These are phyloP conservation scores for Melampsora larici-populina DNA, from an alignment of 1,284 basidiomycete species.

Conservation along the genomic window DNA sequence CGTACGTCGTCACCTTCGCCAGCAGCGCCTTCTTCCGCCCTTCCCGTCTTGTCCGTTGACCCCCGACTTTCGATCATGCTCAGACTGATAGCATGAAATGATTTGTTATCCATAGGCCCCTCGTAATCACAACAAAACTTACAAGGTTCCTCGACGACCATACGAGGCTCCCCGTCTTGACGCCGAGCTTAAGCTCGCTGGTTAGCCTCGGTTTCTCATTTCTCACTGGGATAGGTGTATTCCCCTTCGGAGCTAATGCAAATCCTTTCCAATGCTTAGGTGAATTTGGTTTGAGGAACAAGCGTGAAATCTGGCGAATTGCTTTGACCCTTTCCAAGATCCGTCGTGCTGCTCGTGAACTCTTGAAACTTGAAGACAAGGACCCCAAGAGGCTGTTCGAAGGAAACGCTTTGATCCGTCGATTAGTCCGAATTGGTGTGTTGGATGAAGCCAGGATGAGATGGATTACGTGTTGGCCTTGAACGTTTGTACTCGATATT, in stretches of 20 bases:
- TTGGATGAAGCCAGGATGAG: constrained; percentile 96
- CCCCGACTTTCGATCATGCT: neutral
- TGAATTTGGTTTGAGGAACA: constrained; percentile 99
- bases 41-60: neutral
- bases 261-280: constrained; percentile 62
- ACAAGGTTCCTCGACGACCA: constrained; percentile 97
- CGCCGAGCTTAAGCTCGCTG: constrained; percentile 87
- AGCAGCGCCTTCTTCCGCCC: neutral
- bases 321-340: constrained; percentile 98
- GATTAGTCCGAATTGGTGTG: constrained; percentile 98
- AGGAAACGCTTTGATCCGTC: constrained; percentile 97
- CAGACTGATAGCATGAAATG: neutral
- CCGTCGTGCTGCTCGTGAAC: constrained; percentile 99
- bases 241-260: neutral
- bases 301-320: constrained; percentile 99
- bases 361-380: constrained; percentile 99
- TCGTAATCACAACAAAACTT: constrained; percentile 83
- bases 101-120: constrained; percentile 64
- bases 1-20: constrained; percentile 1
- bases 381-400: constrained; percentile 99
- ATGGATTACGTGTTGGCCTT: constrained; percentile 44
- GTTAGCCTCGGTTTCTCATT: constrained; percentile 15
- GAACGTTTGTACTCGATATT: constrained; percentile 8
- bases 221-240: neutral
- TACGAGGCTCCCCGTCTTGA: constrained; percentile 98